Percentiles rank a stretch among this genome's conserved stretches.
Conservation (phyloP, 1,284 basidiomycete genomes). For the Heterobasidion occidentale region DNA sequence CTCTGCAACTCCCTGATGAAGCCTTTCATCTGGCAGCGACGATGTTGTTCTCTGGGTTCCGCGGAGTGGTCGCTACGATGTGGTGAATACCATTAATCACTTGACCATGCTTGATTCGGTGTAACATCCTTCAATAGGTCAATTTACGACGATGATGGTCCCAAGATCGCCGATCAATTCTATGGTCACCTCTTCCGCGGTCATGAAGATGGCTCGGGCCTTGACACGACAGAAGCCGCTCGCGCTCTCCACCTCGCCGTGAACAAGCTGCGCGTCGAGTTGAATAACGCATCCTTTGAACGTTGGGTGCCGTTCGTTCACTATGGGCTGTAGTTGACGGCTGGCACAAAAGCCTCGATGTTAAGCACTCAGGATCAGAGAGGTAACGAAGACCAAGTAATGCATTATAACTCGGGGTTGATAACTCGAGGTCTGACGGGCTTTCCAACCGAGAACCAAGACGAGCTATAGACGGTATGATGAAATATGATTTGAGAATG, state of each 20-base stretch:
- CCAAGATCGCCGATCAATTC: conserved; percentile 2
- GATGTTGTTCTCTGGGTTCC: conserved; percentile 17
- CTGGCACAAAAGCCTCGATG: too few relatives aligned
- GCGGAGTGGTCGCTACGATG: conserved; percentile 16
- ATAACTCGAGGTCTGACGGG: too few relatives aligned
- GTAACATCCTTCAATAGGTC: not conserved
- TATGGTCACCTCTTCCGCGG: not conserved
- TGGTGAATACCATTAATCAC: conserved; percentile 12
- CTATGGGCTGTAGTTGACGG: not conserved
- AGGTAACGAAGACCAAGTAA: too few relatives aligned
- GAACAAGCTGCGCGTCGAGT: not conserved
- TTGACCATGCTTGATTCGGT: conserved; percentile 1
- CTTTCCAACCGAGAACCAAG: too few relatives aligned
- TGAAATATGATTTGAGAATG: too few relatives aligned
- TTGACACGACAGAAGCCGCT: not conserved
- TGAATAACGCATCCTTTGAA: not conserved
- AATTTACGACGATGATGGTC: conserved; percentile 14
- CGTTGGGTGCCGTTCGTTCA: conserved; percentile 1
- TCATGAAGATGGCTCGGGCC: not conserved
- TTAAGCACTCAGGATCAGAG: too few relatives aligned
- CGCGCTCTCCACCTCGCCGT: conserved; percentile 3
- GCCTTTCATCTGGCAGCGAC: conserved; percentile 16
- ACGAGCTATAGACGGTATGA: too few relatives aligned
- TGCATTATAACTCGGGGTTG: too few relatives aligned
- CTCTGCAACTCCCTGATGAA: not conserved